Percentiles rank a stretch among this genome's conserved stretches.
These are phyloP conservation scores for Allium sativum DNA, from an alignment of 106 monocot species.

Conservation along the genomic window DNA sequence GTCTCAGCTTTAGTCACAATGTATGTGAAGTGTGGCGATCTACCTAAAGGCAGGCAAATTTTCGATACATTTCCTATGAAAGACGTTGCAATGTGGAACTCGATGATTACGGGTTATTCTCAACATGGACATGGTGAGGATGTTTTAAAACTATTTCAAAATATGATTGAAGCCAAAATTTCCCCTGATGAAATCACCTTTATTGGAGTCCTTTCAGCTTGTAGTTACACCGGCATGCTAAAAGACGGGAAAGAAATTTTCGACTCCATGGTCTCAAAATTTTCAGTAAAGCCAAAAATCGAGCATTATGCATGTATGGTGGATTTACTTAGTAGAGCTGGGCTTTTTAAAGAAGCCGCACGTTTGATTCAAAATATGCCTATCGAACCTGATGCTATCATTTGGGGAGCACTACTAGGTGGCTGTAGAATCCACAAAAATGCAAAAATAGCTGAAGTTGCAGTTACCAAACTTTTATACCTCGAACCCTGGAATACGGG, in stretches of 20 bases:
- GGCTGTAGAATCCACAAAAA: slow-evolving; percentile 63
- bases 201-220: slow-evolving; percentile 62
- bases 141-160: slow-evolving; percentile 37
- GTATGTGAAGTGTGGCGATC: slow-evolving; percentile 62
- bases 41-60: slow-evolving; percentile 29
- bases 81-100: slow-evolving; percentile 72
- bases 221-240: slow-evolving; percentile 60
- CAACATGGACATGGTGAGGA: slow-evolving; percentile 75
- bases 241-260: slow-evolving; percentile 53
- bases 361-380: slow-evolving; percentile 54
- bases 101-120: slow-evolving; percentile 75
- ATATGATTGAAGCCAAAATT: slow-evolving; percentile 28
- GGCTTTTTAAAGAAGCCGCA: slow-evolving; percentile 48
- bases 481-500: slow-evolving; percentile 65
- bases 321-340: slow-evolving; percentile 68
- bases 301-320: slow-evolving; percentile 86
- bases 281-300: slow-evolving; percentile 23
- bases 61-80: slow-evolving; percentile 41
- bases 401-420: slow-evolving; percentile 72
- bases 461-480: slow-evolving; percentile 39
- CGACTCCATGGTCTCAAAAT: slow-evolving; percentile 34
- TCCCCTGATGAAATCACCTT: slow-evolving; percentile 56
- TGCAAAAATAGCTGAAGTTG: slow-evolving; percentile 50
- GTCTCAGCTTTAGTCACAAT: slow-evolving; percentile 62
- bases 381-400: slow-evolving; percentile 64